Evolutionary conservation across 345 rosid genomes (phyloP), one percentile per base, ranked within the genome.

Genomic region (Eucalyptus curtisii): DNA sequence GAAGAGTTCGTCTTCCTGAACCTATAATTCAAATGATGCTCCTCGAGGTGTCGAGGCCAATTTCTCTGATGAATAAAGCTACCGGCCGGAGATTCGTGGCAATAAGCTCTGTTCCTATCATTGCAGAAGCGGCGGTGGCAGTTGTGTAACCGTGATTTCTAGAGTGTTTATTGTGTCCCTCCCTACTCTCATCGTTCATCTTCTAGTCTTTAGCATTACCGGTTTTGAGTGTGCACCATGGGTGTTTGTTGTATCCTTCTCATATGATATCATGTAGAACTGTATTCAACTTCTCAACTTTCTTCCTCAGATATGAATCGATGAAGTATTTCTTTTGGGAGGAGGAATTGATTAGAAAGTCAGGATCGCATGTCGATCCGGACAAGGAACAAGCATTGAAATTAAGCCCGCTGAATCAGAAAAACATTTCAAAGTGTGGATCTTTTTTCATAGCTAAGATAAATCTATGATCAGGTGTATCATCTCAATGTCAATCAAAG

Each of bases 1-100:
- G 95, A 96, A 88, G 99, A 96, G 92, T 96, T 96, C 88, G 98
- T 95, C 89, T 94, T 96, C 93, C 95, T 96, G 22, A 91, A 94
- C 8, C 91, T 96, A 66, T 91, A 42, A 19, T 16, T 24, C 52
- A 40, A 44, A 64, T 8, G 13, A 13, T 87, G 88, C 76, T 19
- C 86, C 86, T 27, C 86, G 17, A 48, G 37, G 40, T 7, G 55
- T 31, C n/a, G 55, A 14, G n/a, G 59, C 33, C 82, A 40, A 24
- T 33, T 76, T 76, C 82, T 76, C 27, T 3, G 82, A 6, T 76
- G 82, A 76, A 76, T 76, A 40, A 76, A 76, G 30, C 47, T 76
- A 76, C 47, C 4, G 81, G 44, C 44, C 44, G 44, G 44, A 71
- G 81, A 71, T 13, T 30, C 31, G 19, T 64, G 30, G 47, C 47